phyloP scores from a whole-genome alignment of 1,284 basidiomycete genomes.

The Cutaneotrichosporon cavernicola region DNA sequence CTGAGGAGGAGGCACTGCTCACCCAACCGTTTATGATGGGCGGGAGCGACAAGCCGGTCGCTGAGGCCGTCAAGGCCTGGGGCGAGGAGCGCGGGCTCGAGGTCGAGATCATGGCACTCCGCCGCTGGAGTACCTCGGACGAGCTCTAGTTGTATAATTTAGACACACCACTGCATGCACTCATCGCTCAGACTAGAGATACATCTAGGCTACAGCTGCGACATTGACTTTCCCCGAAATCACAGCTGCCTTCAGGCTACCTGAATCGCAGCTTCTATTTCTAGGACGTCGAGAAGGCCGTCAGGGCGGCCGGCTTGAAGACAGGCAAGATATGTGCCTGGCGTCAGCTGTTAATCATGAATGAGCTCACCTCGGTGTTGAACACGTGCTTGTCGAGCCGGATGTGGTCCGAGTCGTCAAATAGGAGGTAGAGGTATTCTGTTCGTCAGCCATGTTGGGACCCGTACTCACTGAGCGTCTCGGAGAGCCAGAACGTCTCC shows the following conservation, averaged over 20 bases:
- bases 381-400: constrained; percentile 78
- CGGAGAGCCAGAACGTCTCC: constrained; percentile 93
- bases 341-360: background rate
- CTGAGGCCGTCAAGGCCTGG: constrained; percentile 68
- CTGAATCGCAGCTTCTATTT: background rate
- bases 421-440: constrained; percentile 87
- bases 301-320: constrained; percentile 44
- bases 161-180: constrained; percentile 3
- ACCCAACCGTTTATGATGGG: constrained; percentile 78
- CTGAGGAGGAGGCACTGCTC: constrained; percentile 64
- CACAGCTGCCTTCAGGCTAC: too few relatives aligned
- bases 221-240: too few relatives aligned
- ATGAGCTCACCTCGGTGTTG: constrained; percentile 74
- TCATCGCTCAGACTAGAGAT: constrained; percentile 5
- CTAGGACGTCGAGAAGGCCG: constrained; percentile 41
- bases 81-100: constrained; percentile 57
- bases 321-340: constrained; percentile 53
- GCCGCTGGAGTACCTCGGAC: constrained; percentile 49
- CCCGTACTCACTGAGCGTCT: constrained; percentile 67
- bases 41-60: constrained; percentile 61
- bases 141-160: constrained; percentile 12
- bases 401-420: constrained; percentile 69
- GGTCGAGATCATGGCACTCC: constrained; percentile 45
- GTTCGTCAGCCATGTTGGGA: background rate
- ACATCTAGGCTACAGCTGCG: constrained; percentile 5